Evolutionary conservation across 1,284 basidiomycete species (phyloP), one percentile per base, ranked within the genome.

Genomic region (Pseudozyma thailandica): DNA sequence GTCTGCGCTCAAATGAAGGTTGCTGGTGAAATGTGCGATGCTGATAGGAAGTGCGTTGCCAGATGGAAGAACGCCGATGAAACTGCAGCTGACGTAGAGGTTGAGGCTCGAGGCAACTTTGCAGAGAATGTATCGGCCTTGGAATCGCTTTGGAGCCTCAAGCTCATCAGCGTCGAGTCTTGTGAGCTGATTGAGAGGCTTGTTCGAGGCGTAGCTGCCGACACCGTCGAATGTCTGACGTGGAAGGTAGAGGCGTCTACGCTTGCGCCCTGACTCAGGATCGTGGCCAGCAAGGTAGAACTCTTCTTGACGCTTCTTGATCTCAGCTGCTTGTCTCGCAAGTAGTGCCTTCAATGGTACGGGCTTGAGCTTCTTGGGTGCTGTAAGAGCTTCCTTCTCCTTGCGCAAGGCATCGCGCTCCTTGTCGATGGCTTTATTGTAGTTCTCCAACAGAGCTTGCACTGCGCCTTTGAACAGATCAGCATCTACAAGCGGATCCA

Each of bases 381-480:
- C 28, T 1, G 37, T 4, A 2, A 65, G 50, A 8, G 65, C 49
- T n/a, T 68, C 54, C 10, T 38, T 48, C 38, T 77, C 72, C 26
- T 52, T 53, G n/a, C 57, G 58, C 1, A 66, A 53, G 0, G 60
- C 54, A 27, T 78, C 78, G 4, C 65, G 50, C 37, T 77, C 74
- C 27, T 68, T 74, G 41, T 74, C 68, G 23, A 80, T 69, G 3
- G 61, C 48, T 37, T 72, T 63, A 45, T 71, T 75, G 61, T 80
- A 81, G 56, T 77, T 78, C 25, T 79, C 72, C 23, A 82, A 60
- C 38, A 82, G 54, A 3, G 80, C 78, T 35, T 74, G 71, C 4
- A 81, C 75, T 9, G 77, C 81, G 10, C 78, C 80, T 25, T 72
- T 69, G 56, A 82, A 71, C 12, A 82, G 66, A 41, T 79, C 81